Conservation (phyloP, 2,329 filamentous ascomycete species). For the Pestalotiopsis sp. region DNA sequence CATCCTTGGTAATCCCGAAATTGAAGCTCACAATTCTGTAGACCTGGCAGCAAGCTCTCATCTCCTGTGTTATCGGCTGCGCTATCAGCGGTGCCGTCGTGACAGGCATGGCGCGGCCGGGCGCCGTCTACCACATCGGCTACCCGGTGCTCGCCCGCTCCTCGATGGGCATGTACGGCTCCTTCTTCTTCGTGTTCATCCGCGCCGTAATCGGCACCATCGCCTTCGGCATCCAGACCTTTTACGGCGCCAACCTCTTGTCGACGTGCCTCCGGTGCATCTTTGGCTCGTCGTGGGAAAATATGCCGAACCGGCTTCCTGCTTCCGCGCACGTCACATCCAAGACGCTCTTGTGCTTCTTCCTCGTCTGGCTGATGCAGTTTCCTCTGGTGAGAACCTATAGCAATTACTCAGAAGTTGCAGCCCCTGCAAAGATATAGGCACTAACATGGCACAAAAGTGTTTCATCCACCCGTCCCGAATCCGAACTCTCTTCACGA, state of each 20-base stretch:
- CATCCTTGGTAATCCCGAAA: neutral
- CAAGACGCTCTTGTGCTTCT: conserved; percentile 38
- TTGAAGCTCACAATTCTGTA: neutral
- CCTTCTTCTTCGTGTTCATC: conserved; percentile 42
- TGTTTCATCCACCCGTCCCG: conserved; percentile 36
- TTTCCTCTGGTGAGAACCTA: conserved; percentile 18
- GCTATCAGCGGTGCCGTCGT: conserved; percentile 24
- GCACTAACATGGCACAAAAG: neutral
- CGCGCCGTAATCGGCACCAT: conserved; percentile 34
- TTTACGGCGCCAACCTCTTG: conserved; percentile 27
- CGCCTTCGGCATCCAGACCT: conserved; percentile 26
- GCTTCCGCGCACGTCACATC: conserved; percentile 35
- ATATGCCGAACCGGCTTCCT: conserved; percentile 35
- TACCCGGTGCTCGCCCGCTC: conserved; percentile 40
- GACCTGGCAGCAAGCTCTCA: conserved; percentile 30
- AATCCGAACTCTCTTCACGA: conserved; percentile 37
- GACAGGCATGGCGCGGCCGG: conserved; percentile 25
- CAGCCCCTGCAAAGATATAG: neutral
- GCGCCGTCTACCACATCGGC: conserved; percentile 29
- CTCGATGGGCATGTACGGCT: conserved; percentile 45
- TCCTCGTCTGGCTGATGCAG: conserved; percentile 41
- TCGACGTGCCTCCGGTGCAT: conserved; percentile 33
- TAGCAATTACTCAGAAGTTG: neutral
- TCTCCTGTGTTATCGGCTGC: conserved; percentile 27
- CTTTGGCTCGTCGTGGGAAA: conserved; percentile 35